Base-by-base conservation (phyloP, 2,329 filamentous ascomycete genomes). In the Chrysoporthe puriensis region DNA sequence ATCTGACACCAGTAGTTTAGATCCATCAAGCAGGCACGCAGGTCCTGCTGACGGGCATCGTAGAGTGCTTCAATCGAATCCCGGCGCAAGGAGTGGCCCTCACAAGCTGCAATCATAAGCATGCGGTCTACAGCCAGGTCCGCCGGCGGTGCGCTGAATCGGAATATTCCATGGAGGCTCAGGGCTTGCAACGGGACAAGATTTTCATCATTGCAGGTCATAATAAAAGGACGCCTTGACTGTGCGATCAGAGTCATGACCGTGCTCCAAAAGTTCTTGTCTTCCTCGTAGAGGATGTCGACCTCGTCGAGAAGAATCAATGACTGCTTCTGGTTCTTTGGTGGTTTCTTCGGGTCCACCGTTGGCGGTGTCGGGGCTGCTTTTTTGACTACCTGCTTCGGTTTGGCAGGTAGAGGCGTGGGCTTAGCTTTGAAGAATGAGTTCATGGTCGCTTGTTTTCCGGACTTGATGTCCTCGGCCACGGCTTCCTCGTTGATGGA, bases 1-100 rank as follows among this genome's bases (percentile, higher is more conserved):
- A 98, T 94, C 77, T 99, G 96, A 76, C 96, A 99, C 95, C 95
- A 99, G 76, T 96, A 96, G 76, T 97, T 90, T 40, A 99, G 85
- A 70, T 98, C 94, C 66, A 86, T 89, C 61, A 99, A 88, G 2
- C 91, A 90, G 32, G 90, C 93, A 65, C 96, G 89, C 14, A 99
- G 80, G 76, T 99, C 96, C 40, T 85, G 79, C 2, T 84, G 77
- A 64, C 91, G 90, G 16, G 88, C 87, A 64, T 85, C 82, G 74
- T 94, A 97, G 2, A 99, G 84, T 7, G 86, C 81, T 63, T 85
- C 83, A 0, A 97, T 85, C 0, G 92, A 88, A 36, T 86, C 77
- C 52, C 93, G 86, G 50, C 84, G 79, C 14, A 99, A 80, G 1
- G 92, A 80, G 77, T 99, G 96, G 0, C 96, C 96, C 79, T 99